Conservation (phyloP, 2,329 filamentous ascomycete genomes). For the Exophiala phaeomuriformis region DNA sequence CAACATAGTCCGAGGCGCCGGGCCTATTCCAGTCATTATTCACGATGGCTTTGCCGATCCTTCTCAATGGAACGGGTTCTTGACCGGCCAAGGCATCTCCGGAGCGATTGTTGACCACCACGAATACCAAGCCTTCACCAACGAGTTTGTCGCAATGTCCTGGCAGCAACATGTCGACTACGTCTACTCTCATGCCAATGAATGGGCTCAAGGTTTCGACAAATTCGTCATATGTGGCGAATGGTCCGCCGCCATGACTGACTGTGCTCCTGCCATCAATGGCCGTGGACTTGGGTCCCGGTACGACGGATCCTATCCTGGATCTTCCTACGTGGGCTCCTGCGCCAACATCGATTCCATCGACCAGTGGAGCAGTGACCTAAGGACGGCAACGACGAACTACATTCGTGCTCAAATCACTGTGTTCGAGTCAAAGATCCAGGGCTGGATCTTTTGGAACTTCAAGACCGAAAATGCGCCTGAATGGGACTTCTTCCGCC, state of each 20-base stretch:
- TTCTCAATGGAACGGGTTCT: conserved; percentile 54
- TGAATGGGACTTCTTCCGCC: conserved; percentile 43
- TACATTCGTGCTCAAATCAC: conserved; percentile 44
- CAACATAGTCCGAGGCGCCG: conserved; percentile 13
- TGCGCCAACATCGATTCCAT: conserved; percentile 48
- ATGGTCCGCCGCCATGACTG: conserved; percentile 61
- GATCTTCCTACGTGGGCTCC: conserved; percentile 44
- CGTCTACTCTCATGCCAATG: conserved; percentile 49
- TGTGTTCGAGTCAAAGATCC: conserved; percentile 36
- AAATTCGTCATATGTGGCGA: conserved; percentile 64
- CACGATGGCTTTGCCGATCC: conserved; percentile 43
- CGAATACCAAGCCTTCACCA: conserved; percentile 59
- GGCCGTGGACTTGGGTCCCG: conserved; percentile 54
- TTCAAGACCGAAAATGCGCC: conserved; percentile 45
- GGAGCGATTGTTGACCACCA: conserved; percentile 60
- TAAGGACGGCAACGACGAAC: conserved; percentile 35
- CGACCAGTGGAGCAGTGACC: conserved; percentile 39
- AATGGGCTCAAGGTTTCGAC: conserved; percentile 47
- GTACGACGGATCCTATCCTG: conserved; percentile 42
- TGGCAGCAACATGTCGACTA: conserved; percentile 48
- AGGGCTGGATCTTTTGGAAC: conserved; percentile 45
- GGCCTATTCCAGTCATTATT: conserved; percentile 41
- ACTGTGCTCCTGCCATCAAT: conserved; percentile 48
- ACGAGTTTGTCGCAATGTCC: conserved; percentile 44
- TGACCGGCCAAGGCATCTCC: conserved; percentile 41